Base-by-base conservation (phyloP, 1,284 basidiomycete species). In the Vanrija sp. region DNA sequence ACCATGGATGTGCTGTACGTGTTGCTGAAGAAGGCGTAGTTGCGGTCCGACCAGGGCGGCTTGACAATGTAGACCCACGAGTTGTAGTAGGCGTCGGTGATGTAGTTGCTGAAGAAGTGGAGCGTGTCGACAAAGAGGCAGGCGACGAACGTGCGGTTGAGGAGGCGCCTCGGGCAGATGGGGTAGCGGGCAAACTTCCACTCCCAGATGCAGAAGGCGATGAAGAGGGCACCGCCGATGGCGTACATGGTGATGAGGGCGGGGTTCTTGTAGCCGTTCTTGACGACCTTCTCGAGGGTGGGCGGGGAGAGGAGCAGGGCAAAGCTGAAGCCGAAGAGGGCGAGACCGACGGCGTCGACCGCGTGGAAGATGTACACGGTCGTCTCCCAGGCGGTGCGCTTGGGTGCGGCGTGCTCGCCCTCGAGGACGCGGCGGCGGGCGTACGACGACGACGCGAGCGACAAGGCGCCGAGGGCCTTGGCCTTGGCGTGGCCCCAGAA, bases 221-320 rank as follows among this genome's bases (percentile, higher is more conserved):
- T 25, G 20, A 49, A 36, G 15, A 27, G 39, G 4, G 44, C 61
- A 10, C 67, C 69, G 27, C 76, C 77, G 23, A 75, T 62, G 36
- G 69, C 67, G 39, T 73, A 65, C 68, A 78, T 73, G 45, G 77
- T 58, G 38, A 72, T 62, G 68, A 71, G 67, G 22, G 53, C 56
- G 12, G 73, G 69, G 47, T 65, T 73, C 45, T 64, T 62, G 70
- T 72, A 75, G 20, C 67, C 66, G 23, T 74, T 75, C 5, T 75
- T 73, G 2, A 79, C 79, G 16, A 69, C 70, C 23, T 77, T 71
- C 4, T 74, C 75, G 25, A 88, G 75, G 0, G 85, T 86, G 23
- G 88, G 74, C 2, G 87, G 87, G 6, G 88, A 76, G 4, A 89
- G 79, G 53, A 88, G 81, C 15, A 87, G 75, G 3, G 82, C 79